phyloP scores from a whole-genome alignment of 2,329 filamentous ascomycete species.

The Pseudomassariella vexata region DNA sequence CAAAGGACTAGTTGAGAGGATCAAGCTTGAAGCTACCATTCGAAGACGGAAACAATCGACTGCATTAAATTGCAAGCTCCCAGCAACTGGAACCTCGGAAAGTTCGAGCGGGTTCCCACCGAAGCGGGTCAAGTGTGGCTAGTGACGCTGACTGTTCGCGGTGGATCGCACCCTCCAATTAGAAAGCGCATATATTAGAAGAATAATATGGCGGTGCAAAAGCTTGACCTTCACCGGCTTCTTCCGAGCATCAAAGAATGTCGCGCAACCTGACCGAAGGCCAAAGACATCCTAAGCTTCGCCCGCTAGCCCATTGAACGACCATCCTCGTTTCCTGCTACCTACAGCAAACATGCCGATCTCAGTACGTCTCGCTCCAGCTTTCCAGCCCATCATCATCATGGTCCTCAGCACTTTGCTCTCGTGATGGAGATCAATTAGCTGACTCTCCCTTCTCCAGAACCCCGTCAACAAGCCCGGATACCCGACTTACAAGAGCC shows the following conservation, averaged over 20 bases:
- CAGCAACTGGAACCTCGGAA: too few species aligned
- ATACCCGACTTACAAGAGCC: conserved; percentile 49
- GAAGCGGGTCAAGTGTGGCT: too few species aligned
- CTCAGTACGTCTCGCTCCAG: conserved; percentile 1
- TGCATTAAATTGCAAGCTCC: too few species aligned
- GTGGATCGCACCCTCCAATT: too few species aligned
- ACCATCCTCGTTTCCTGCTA: conserved; percentile 9
- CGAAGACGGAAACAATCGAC: background rate
- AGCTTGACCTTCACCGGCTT: too few species aligned
- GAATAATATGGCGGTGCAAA: conserved; percentile 6
- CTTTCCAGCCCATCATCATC: conserved; percentile 1
- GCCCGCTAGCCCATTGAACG: conserved; percentile 16
- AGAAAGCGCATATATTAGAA: too few species aligned
- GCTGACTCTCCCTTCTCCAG: conserved; percentile 24
- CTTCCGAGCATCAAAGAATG: conserved; percentile 19
- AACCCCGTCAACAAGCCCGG: conserved; percentile 38
- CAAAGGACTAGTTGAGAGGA: background rate
- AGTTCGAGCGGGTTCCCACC: too few species aligned
- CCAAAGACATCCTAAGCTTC: conserved; percentile 14
- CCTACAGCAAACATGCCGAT: conserved; percentile 16
- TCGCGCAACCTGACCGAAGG: conserved; percentile 20
- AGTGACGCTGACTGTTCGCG: too few species aligned
- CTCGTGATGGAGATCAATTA: conserved; percentile 7
- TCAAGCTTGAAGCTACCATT: conserved; percentile 1
- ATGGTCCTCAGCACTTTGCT: background rate